Evolutionary conservation across 1,139 yeast species (phyloP), one percentile per base, ranked within the genome.

Genomic region (Torulaspora pretoriensis): DNA sequence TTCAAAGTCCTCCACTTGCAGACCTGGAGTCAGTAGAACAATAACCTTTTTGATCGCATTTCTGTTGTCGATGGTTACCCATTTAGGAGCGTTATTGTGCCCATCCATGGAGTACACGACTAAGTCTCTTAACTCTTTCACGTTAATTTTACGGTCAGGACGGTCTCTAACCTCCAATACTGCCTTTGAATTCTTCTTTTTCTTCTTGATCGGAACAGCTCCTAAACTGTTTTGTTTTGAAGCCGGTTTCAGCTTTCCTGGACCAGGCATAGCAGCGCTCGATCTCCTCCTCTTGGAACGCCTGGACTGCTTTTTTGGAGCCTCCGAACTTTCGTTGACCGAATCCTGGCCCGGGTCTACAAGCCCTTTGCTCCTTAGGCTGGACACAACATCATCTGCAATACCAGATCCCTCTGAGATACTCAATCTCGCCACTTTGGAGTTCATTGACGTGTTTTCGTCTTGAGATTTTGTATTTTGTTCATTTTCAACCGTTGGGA

Each of bases 1-100:
- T 25, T 37, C 73, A 53, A 79, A 74, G 43, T 72, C 72, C 2
- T 63, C 61, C 3, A 70, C 63, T n/a, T 74, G 71, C 3, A 88
- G 60, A 0, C 95, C 95, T 0, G 92, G 88, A 2, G 79, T 74
- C 45, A 81, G 68, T 9, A 87, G 67, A n/a, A 80, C 68, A 1
- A 86, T 80, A 3, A 83, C 74, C 43, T 77, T 77, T 19, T 70
- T 63, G 5, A 80, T 65, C 2, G 70, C 43, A n/a, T 24, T 35
- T 46, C 74, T 64, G 51, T 79, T 78, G 24, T 62, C 63, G 10
- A 79, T 55, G 16, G 65, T 65, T 14, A 73, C 55, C 74, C 77
- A 73, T 24, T 61, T 62, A 2, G 79, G 74, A 3, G 66, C 60
- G 24, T 65, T 64, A 36, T 68, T 64, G 8, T 33, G 30, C 8